A percentile compares a stretch with the other conserved stretches of the same genome.
These are phyloP conservation scores for Fraxinus floribunda DNA, from an alignment of 305 asterid genomes.

Conservation along the genomic window DNA sequence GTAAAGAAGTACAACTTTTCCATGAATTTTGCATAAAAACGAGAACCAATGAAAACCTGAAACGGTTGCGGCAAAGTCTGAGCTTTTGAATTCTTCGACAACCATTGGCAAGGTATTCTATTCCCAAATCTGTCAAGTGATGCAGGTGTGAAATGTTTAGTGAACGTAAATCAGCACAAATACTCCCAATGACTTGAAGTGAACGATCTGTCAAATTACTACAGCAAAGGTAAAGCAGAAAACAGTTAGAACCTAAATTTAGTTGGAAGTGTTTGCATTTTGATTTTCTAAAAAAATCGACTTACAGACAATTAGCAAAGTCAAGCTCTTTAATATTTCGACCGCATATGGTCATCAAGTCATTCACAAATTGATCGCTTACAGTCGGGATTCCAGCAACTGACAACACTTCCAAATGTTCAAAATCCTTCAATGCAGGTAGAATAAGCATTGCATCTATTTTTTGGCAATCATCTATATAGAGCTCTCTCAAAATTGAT, in stretches of 20 bases:
- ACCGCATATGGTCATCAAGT: constrained; percentile 44
- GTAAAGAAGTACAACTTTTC: not conserved
- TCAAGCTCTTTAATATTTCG: constrained; percentile 69
- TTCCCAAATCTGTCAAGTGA: constrained; percentile 58
- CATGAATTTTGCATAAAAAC: not conserved
- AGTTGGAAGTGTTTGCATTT: not conserved
- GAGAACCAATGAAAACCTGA: constrained; percentile 54
- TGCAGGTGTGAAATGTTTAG: constrained; percentile 60
- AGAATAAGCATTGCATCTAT: constrained; percentile 50
- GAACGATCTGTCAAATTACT: constrained; percentile 66
- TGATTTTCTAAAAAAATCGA: constrained; percentile 25
- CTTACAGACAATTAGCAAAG: constrained; percentile 68
- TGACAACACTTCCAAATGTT: constrained; percentile 66
- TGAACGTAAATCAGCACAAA: constrained; percentile 54
- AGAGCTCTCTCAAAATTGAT: constrained; percentile 65
- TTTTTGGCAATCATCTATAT: constrained; percentile 63
- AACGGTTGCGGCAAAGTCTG: constrained; percentile 53
- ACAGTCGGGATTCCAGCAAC: constrained; percentile 60
- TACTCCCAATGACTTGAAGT: constrained; percentile 54
- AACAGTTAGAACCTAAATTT: constrained; percentile 12
- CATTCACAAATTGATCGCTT: constrained; percentile 53
- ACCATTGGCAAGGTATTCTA: constrained; percentile 69
- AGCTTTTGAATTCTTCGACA: constrained; percentile 60
- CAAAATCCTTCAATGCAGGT: constrained; percentile 53
- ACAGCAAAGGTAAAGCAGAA: constrained; percentile 30